Evolutionary conservation across 495 filamentous ascomycete species (phyloP).

Genomic region (Schizothecium vesticola): DNA sequence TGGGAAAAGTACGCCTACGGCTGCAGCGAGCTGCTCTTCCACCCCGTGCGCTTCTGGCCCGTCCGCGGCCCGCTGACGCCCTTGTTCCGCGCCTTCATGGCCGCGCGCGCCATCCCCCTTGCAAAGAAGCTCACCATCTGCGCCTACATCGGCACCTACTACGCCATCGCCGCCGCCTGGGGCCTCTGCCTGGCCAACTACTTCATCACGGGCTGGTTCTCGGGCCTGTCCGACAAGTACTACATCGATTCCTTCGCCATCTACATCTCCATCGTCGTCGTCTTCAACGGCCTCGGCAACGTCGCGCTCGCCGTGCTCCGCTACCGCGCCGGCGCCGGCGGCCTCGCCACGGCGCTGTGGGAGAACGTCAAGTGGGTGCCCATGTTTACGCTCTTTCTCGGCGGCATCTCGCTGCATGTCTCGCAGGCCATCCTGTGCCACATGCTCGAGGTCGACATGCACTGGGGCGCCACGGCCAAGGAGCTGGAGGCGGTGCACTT

Average conservation of each 20-base stretch:
- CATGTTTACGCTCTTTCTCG: slow-evolving; percentile 57
- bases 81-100: slow-evolving; percentile 57
- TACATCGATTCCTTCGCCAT: slow-evolving; percentile 59
- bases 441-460: slow-evolving; percentile 58
- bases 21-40: slow-evolving; percentile 60
- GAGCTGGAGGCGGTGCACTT: slow-evolving; percentile 57
- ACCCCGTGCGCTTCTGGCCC: slow-evolving; percentile 50
- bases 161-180: slow-evolving; percentile 64
- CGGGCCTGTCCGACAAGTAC: slow-evolving; percentile 53
- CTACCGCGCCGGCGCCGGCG: slow-evolving; percentile 45
- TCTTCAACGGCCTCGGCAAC: slow-evolving; percentile 53
- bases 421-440: slow-evolving; percentile 56
- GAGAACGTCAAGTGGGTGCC: slow-evolving; percentile 62
- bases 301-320: slow-evolving; percentile 49
- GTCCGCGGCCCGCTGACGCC: slow-evolving; percentile 57
- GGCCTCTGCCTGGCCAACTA: slow-evolving; percentile 60
- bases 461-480: slow-evolving; percentile 59
- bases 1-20: slow-evolving; percentile 79
- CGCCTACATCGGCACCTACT: slow-evolving; percentile 72
- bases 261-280: slow-evolving; percentile 50
- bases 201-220: slow-evolving; percentile 58
- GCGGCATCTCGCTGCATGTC: slow-evolving; percentile 60
- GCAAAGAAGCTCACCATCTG: slow-evolving; percentile 65
- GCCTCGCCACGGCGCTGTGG: slow-evolving; percentile 37
- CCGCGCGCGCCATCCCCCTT: slow-evolving; percentile 50